Evolutionary conservation across 257 asterid genomes (phyloP), one percentile per base, ranked within the genome.

Genomic region (Nicotiana benthamiana): DNA sequence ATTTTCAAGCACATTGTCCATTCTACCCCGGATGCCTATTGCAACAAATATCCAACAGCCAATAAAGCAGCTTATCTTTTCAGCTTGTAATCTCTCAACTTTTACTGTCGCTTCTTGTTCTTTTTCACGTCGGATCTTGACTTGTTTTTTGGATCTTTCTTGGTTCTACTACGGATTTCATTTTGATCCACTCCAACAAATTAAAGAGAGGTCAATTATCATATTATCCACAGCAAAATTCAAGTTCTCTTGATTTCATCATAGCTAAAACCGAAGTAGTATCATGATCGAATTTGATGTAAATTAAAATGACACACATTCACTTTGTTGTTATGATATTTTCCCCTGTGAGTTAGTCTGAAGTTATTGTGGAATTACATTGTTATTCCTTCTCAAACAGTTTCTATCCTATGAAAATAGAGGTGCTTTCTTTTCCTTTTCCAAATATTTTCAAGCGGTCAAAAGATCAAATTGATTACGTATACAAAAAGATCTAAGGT

Each of bases 1-100:
- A 43, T 18, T 61, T 77, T 54, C 80, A 67, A 36, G 24, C 43
- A 61, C 82, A 32, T 40, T 83, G 82, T 79, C 84, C 20, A 80
- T 76, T 85, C 20, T 65, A 2, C 52, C 77, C 75, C 46, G 24
- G 22, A 70, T 36, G 48, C 70, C n/a, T 2, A 40, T 59, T 34
- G 9, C 79, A 12, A 40, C 52, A 34, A 66, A 20, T 34, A 34
- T 34, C 48, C 75, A 18, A 13, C 54, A 48, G 54, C 54, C 17
- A 48, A 48, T 11, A 48, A 48, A 48, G 48, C 75, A 9, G 26
- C n/a, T 30, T 15, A 5, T 27, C 5, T 12, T 27, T 63, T 64
- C 5, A 65, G 13, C 75, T 65, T 65, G 27, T 13, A 8, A 59
- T 59, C 6, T 15, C 36, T 32, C 5, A 4, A 10, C 8, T 65